Percentiles rank a stretch among this genome's conserved stretches.
Evolutionary conservation across 352 stramenopile genomes (phyloP).

Genomic region (Pythium inflatum): DNA sequence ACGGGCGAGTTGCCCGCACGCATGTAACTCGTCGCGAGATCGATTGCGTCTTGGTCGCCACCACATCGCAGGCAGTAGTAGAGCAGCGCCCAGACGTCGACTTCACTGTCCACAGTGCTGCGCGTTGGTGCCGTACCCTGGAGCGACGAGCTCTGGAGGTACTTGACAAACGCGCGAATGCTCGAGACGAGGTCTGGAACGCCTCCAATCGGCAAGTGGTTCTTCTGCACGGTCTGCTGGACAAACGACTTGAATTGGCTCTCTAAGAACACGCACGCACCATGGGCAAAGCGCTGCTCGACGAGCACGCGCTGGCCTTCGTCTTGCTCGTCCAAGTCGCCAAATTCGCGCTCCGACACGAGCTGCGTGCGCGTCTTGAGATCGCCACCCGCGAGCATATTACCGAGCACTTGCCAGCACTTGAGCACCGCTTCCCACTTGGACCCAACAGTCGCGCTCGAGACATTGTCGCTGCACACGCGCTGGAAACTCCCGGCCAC

Average conservation of each 20-base stretch:
- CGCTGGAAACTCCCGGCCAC: slow-evolving; percentile 61
- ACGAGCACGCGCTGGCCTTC: slow-evolving; percentile 47
- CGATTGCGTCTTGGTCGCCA: slow-evolving; percentile 68
- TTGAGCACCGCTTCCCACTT: slow-evolving; percentile 81
- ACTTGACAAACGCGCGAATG: slow-evolving; percentile 77
- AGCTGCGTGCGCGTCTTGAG: slow-evolving; percentile 43
- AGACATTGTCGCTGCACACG: slow-evolving; percentile 59
- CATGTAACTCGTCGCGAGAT: slow-evolving; percentile 52
- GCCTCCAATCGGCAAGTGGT: slow-evolving; percentile 70
- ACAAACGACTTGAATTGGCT: slow-evolving; percentile 77
- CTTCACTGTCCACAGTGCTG: slow-evolving; percentile 46
- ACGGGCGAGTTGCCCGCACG: slow-evolving; percentile 50
- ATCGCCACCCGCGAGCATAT: slow-evolving; percentile 67
- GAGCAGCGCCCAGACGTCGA: slow-evolving; percentile 72
- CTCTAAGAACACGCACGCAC: slow-evolving; percentile 76
- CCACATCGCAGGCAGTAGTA: slow-evolving; percentile 85
- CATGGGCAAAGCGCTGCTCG: slow-evolving; percentile 63
- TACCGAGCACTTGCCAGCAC: slow-evolving; percentile 80
- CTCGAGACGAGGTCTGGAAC: slow-evolving; percentile 72
- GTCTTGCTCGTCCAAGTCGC: slow-evolving; percentile 36
- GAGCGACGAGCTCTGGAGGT: slow-evolving; percentile 75
- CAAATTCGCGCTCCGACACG: slow-evolving; percentile 65
- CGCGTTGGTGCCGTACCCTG: slow-evolving; percentile 26
- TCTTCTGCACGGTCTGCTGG: slow-evolving; percentile 81
- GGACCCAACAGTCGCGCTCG: slow-evolving; percentile 54